Evolutionary conservation across 2,329 filamentous ascomycete species (phyloP), one percentile per base, ranked within the genome.

Genomic region (Aphanocladium album): DNA sequence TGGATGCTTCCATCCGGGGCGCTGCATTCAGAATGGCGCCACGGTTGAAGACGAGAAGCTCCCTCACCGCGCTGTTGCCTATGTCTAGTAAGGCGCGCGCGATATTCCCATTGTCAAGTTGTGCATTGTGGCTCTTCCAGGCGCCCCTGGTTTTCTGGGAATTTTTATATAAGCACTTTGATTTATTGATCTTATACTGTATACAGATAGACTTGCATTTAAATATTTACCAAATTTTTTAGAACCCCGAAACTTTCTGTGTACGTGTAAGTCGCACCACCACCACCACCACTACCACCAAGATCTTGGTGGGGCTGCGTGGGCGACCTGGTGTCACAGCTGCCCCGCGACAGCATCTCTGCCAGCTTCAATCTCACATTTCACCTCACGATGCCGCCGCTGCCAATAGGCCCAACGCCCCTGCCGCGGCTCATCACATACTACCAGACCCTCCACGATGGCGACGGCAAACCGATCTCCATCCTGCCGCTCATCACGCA

Each of bases 401-500:
- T 74, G 9, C 70, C 70, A 1, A 64, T 62, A 1, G 60, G 69
- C 12, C 53, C 67, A 21, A 65, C 64, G 14, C 65, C 70, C n/a
- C 72, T 78, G 27, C 80, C 76, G 56, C 79, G 80, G 19, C 73
- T 83, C 33, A 77, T 83, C 41, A 73, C 78, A 52, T 83, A 83
- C 71, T 81, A 80, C 70, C 82, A 84, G 68, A 84, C 82, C 0
- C 82, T 81, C 35, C 81, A 84, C 68, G 74, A 79, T 64, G 65
- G 68, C 7, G 62, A 67, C 0, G 76, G 76, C 39, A 71, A 74
- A 7, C 76, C 77, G 62, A 79, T 85, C 64, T 83, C 82, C 4
- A 74, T 83, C 62, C 76, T 84, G 2, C 81, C 81, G 1, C 74
- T 85, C 60, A 70, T 85, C 65, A 77, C 72, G 17, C 73, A 79